Conservation (phyloP, 106 monocot genomes). For the Dendrobium officinale region DNA sequence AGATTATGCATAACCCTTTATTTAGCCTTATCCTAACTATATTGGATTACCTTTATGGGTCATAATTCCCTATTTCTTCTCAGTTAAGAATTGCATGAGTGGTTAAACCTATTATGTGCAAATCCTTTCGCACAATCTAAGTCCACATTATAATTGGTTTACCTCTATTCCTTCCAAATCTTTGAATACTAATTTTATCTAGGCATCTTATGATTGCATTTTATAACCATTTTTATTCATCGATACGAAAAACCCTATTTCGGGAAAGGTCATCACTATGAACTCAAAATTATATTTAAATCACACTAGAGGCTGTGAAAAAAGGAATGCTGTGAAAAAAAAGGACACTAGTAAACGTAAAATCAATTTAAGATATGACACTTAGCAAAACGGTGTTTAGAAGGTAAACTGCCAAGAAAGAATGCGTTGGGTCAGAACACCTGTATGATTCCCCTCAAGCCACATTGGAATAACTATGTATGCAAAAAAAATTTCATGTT, state of each 20-base stretch:
- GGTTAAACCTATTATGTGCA: not conserved
- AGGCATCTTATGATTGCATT: not conserved
- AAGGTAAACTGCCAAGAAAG: constrained; percentile 67
- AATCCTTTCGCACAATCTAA: not conserved
- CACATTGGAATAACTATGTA: constrained; percentile 94
- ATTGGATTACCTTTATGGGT: too few species aligned
- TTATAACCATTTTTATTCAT: not conserved
- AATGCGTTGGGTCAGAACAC: constrained; percentile 71
- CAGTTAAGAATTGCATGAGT: too few species aligned
- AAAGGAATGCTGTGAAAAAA: not conserved
- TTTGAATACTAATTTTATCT: not conserved
- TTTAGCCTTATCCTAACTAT: not conserved
- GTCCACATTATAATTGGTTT: not conserved
- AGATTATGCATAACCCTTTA: not conserved
- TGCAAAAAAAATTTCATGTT: constrained; percentile 80
- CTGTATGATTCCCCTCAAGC: constrained; percentile 85
- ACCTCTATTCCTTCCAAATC: not conserved
- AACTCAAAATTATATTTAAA: not conserved
- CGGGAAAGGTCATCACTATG: not conserved
- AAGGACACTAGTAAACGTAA: not conserved
- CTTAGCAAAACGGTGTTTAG: not conserved
- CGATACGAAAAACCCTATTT: not conserved
- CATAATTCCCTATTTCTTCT: too few species aligned
- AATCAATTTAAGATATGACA: not conserved
- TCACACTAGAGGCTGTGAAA: not conserved